Evolutionary conservation across 2,329 filamentous ascomycete genomes (phyloP), one percentile per base, ranked within the genome.

Genomic region (Alternaria postmessia): DNA sequence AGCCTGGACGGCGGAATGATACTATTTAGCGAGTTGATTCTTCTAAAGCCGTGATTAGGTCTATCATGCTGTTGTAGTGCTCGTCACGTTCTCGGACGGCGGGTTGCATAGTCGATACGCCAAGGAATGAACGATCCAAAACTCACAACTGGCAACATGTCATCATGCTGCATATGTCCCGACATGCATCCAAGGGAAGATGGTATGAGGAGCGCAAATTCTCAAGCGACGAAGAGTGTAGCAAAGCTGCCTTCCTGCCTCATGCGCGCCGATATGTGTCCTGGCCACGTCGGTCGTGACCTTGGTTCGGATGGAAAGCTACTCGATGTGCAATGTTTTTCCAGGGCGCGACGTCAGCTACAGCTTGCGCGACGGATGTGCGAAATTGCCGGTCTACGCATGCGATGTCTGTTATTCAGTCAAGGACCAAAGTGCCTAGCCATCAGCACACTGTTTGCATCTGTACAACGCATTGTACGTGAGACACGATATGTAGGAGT

Each of bases 1-100:
- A 51, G 56, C 60, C 49, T 62, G 38, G 58, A 48, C 41, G n/a
- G 56, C 57, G 60, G 59, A 44, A 51, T 38, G 44, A 61, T 55
- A 24, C 22, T 8, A 49, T 57, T 22, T 1, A 36, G 22, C 32
- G 20, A 32, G 46, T 16, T 18, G 12, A 5, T 5, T 24, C 5
- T 18, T 20, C 49, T 41, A 2, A 32, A 41, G 34, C 16, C 7
- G 18, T 16, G 18, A 24, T 14, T 16, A 26, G 9, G 26, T 38
- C 5, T 18, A 14, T 34, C 11, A 26, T 14, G 30, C 8, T 49
- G 12, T 49, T 18, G 20, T 38, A 14, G 20, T 38, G 20, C 46
- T 49, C 9, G 46, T 38, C 20, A 18, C 32, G 30, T 22, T 26
- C 14, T 36, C 20, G 46, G 14, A 32, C 14, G 24, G 22, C 18